These are phyloP conservation scores for Protea cynaroides DNA, from an alignment of 164 flowering plant genomes.

Conservation along the genomic window DNA sequence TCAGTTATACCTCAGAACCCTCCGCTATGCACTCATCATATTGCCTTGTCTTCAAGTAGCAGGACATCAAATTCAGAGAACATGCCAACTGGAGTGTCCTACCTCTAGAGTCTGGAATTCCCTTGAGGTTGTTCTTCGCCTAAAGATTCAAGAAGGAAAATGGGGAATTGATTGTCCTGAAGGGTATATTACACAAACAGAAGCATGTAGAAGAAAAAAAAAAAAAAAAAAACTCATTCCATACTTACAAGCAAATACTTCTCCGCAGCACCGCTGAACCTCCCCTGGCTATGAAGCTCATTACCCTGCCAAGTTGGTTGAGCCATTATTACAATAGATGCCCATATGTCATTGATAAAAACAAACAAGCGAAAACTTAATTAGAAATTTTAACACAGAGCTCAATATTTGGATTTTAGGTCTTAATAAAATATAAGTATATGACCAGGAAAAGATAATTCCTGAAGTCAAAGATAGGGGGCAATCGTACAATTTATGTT, in stretches of 20 bases:
- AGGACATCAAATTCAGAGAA: conserved; percentile 94
- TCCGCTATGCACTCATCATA: conserved; percentile 79
- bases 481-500: too few relatives aligned
- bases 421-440: too few relatives aligned
- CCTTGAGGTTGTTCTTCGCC: conserved; percentile 78
- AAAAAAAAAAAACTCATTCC: not conserved
- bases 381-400: not conserved
- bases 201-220: not conserved
- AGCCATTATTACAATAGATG: conserved; percentile 4
- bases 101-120: conserved; percentile 48
- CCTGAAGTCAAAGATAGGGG: too few relatives aligned
- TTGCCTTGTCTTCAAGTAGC: conserved; percentile 79
- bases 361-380: not conserved
- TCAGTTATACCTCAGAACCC: conserved; percentile 79
- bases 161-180: conserved; percentile 2
- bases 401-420: not conserved
- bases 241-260: conserved; percentile 74
- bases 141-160: conserved; percentile 18
- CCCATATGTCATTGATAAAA: not conserved
- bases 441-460: too few relatives aligned
- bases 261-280: conserved; percentile 54
- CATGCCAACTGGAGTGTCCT: conserved; percentile 60
- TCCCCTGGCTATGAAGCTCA: conserved; percentile 77
- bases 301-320: conserved; percentile 62
- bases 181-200: not conserved